Evolutionary conservation across 495 filamentous ascomycete genomes (phyloP).

Genomic region (Neurospora discreta): DNA sequence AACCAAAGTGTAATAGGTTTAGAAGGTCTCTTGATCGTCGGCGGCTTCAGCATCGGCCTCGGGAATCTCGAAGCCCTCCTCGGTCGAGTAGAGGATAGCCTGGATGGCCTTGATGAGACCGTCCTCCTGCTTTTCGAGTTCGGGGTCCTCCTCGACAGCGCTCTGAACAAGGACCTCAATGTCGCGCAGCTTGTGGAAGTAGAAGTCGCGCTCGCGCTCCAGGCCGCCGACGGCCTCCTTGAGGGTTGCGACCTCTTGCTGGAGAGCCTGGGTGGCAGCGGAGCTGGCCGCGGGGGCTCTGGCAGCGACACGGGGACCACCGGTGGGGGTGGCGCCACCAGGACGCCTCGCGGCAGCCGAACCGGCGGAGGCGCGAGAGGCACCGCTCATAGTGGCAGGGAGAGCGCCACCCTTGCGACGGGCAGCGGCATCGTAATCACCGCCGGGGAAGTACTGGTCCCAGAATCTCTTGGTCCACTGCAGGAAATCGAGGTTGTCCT

Average conservation of each 20-base stretch:
- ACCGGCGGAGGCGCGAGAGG: slow-evolving; percentile 33
- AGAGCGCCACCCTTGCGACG: slow-evolving; percentile 72
- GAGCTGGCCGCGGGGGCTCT: slow-evolving; percentile 38
- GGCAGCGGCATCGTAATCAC: slow-evolving; percentile 83
- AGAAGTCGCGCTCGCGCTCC: slow-evolving; percentile 94
- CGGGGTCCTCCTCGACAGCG: slow-evolving; percentile 79
- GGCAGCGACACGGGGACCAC: slow-evolving; percentile 38
- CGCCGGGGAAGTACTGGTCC: slow-evolving; percentile 95
- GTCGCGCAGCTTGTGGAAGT: slow-evolving; percentile 95
- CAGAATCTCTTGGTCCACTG: slow-evolving; percentile 95
- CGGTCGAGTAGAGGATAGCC: slow-evolving; percentile 91
- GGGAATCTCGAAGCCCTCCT: slow-evolving; percentile 85
- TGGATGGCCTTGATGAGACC: slow-evolving; percentile 90
- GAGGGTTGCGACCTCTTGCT: slow-evolving; percentile 69
- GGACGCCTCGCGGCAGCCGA: slow-evolving; percentile 35
- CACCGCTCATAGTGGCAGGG: slow-evolving; percentile 26
- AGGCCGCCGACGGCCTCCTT: slow-evolving; percentile 80
- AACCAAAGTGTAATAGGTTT: slow-evolving; percentile 9
- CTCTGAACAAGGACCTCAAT: slow-evolving; percentile 90
- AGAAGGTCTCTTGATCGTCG: slow-evolving; percentile 73
- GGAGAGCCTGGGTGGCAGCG: slow-evolving; percentile 51
- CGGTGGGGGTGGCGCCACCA: slow-evolving; percentile 68
- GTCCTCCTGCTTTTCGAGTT: slow-evolving; percentile 86
- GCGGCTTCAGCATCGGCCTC: slow-evolving; percentile 50
- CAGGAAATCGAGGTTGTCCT: slow-evolving; percentile 98